A percentile compares a stretch with the other conserved stretches of the same genome.
These are phyloP conservation scores for Funneliformis geosporum DNA, from an alignment of 192 early-diverging fungal genomes.

Conservation along the genomic window DNA sequence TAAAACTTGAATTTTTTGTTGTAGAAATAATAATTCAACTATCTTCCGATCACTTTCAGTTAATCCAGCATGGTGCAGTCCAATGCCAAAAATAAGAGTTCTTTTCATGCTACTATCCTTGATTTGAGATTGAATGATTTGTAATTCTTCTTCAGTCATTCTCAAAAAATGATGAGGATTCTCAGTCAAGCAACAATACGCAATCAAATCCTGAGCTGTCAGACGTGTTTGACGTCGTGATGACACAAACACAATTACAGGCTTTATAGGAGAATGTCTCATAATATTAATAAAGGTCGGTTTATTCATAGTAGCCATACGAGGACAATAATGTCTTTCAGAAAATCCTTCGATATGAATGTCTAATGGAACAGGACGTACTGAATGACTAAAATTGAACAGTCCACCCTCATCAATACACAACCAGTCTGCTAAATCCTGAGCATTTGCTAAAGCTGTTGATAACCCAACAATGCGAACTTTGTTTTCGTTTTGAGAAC, in stretches of 20 bases:
- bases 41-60: conserved; percentile 82
- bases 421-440: conserved; percentile 95
- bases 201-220: conserved; percentile 95
- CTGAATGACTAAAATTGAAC: conserved; percentile 96
- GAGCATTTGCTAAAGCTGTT: conserved; percentile 95
- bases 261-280: conserved; percentile 90
- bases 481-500: conserved; percentile 68
- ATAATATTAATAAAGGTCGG: conserved; percentile 93
- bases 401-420: conserved; percentile 83
- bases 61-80: conserved; percentile 95
- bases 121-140: conserved; percentile 67
- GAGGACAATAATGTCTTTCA: conserved; percentile 95
- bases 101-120: conserved; percentile 79
- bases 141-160: conserved; percentile 81
- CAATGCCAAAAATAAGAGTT: conserved; percentile 92
- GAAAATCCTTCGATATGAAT: conserved; percentile 97
- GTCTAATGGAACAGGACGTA: conserved; percentile 95
- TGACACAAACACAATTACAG: conserved; percentile 97
- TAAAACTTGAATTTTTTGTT: conserved; percentile 94
- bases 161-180: conserved; percentile 87
- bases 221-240: conserved; percentile 95
- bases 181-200: conserved; percentile 89
- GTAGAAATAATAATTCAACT: conserved; percentile 91
- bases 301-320: conserved; percentile 99
- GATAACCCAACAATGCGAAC: conserved; percentile 95